Percentiles rank a stretch among this genome's conserved stretches.
Conservation (phyloP, 768 basidiomycete genomes). For the Leccinum incarnatum region DNA sequence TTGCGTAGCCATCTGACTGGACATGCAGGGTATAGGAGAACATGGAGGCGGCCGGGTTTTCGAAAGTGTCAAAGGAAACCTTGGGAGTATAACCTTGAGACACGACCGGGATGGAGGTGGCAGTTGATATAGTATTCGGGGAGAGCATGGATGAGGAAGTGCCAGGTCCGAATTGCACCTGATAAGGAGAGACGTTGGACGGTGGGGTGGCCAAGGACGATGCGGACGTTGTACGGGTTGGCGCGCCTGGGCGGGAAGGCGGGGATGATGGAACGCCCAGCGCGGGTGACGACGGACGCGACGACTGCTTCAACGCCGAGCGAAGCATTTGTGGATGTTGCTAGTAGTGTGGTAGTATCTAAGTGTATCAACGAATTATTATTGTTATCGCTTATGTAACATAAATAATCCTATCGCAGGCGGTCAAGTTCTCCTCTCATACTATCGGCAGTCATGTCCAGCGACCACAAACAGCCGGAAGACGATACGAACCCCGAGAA, state of each 20-base stretch:
- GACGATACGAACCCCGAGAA: constrained; percentile 6
- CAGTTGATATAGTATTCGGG: constrained; percentile 16
- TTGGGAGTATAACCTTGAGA: constrained; percentile 37
- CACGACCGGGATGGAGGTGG: constrained; percentile 14
- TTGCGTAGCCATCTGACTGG: constrained; percentile 77
- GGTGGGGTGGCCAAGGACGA: constrained; percentile 17
- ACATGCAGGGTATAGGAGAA: constrained; percentile 86
- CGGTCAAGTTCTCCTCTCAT: background rate
- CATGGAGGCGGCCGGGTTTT: constrained; percentile 77
- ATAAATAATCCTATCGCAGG: background rate
- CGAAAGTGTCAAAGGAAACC: constrained; percentile 87
- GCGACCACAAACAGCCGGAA: background rate
- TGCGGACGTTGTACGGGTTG: constrained; percentile 15
- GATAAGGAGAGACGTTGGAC: constrained; percentile 22
- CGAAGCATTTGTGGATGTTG: constrained; percentile 36
- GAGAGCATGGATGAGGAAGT: constrained; percentile 16
- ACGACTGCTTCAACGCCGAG: constrained; percentile 52
- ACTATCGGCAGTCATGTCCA: constrained; percentile 10
- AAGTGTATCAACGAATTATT: background rate
- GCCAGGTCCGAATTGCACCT: constrained; percentile 13
- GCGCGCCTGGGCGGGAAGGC: constrained; percentile 13
- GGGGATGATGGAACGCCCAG: constrained; percentile 24
- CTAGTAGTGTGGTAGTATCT: background rate
- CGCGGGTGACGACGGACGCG: constrained; percentile 24
- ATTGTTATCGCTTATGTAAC: background rate